Evolutionary conservation across 2,329 filamentous ascomycete genomes (phyloP).

Genomic region (Trichoderma atrobrunneum): DNA sequence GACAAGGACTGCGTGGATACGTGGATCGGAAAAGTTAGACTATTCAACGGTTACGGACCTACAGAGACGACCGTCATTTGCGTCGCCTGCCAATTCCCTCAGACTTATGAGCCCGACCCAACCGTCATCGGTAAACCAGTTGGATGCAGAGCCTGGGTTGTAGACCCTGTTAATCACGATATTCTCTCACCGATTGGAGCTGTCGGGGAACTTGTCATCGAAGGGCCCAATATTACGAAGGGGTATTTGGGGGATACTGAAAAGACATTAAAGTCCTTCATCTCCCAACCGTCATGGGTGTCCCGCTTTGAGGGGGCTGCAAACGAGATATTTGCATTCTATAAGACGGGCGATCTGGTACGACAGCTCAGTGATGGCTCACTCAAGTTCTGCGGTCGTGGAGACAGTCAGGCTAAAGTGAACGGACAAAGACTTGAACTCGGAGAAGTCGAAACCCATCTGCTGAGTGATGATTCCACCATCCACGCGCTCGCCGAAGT

Average conservation of each 20-base stretch:
- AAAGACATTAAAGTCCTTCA: neutral
- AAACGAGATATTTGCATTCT: neutral
- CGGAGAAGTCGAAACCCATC: neutral
- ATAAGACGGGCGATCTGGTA: neutral
- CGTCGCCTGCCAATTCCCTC: neutral
- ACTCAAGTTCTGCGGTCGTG: neutral
- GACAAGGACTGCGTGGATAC: neutral
- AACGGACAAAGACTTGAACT: neutral
- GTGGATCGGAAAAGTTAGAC: neutral
- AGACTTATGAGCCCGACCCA: neutral
- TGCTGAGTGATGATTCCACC: neutral
- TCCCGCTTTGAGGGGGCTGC: neutral
- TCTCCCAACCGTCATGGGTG: neutral
- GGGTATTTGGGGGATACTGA: neutral
- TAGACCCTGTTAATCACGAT: neutral
- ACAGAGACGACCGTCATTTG: neutral
- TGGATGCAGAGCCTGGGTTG: neutral
- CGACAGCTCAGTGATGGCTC: neutral
- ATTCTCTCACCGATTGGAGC: neutral
- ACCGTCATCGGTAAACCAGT: neutral
- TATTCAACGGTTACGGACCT: neutral
- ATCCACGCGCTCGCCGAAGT: neutral
- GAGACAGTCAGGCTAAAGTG: neutral
- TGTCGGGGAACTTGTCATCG: neutral
- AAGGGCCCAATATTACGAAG: neutral